Evolutionary conservation across 2,329 filamentous ascomycete genomes (phyloP).

Genomic region (Biscogniauxia mediterranea): DNA sequence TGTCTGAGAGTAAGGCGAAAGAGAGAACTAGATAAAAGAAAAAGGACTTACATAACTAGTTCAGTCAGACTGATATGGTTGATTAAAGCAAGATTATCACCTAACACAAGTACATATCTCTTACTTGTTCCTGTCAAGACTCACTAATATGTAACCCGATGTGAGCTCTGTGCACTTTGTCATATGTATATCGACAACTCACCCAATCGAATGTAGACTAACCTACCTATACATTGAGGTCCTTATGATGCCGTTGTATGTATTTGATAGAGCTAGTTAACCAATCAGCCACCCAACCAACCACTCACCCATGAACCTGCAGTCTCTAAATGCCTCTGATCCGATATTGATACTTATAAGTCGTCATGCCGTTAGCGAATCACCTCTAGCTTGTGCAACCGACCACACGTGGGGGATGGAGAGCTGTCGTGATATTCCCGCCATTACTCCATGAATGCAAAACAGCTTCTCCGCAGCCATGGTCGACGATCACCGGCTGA

Average conservation of each 20-base stretch:
- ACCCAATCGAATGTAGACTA: too few relatives aligned
- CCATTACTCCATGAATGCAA: neutral
- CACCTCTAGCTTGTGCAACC: neutral
- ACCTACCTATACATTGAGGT: too few relatives aligned
- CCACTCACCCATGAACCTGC: neutral
- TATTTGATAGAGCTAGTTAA: too few relatives aligned
- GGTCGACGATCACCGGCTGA: neutral
- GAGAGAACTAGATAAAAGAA: neutral
- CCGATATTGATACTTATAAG: neutral
- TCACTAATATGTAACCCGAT: conserved; percentile 5
- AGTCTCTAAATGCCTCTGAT: neutral
- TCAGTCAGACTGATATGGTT: neutral
- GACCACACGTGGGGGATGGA: neutral
- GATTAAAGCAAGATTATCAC: neutral
- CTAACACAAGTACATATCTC: neutral
- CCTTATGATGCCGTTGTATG: neutral
- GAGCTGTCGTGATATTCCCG: neutral
- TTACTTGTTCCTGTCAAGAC: neutral
- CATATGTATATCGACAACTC: neutral
- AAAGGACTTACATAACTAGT: neutral
- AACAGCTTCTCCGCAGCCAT: neutral
- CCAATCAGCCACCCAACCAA: neutral
- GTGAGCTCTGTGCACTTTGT: conserved; percentile 6
- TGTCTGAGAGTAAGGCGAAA: too few relatives aligned
- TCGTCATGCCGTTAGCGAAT: neutral